Conservation (phyloP, 75 land plant genomes). For the Azolla pinnata region DNA sequence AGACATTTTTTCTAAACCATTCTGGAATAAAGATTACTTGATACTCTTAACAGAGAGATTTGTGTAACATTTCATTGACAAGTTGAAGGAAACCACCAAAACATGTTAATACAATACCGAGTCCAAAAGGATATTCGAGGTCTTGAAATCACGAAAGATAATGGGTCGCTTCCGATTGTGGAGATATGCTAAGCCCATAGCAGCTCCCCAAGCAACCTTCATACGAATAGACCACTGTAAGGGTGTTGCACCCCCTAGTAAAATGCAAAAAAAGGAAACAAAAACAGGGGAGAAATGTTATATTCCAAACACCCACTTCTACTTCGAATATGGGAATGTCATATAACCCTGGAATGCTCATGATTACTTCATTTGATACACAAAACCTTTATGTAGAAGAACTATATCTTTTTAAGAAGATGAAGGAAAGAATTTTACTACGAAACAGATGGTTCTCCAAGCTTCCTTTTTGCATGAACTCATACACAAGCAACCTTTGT, state of each 20-base stretch:
- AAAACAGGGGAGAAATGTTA: too few relatives aligned
- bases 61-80: too few relatives aligned
- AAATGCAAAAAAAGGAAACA: neutral
- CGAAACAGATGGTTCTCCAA: conserved; percentile 53
- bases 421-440: conserved; percentile 23
- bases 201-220: conserved; percentile 1
- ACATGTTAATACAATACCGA: neutral
- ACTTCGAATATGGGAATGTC: too few relatives aligned
- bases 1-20: too few relatives aligned
- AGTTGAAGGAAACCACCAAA: neutral
- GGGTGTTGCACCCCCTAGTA: neutral
- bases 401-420: too few relatives aligned
- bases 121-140: neutral
- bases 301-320: too few relatives aligned
- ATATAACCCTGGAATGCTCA: too few relatives aligned
- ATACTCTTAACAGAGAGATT: too few relatives aligned
- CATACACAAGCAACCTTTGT: conserved; percentile 50
- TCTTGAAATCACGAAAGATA: conserved; percentile 2
- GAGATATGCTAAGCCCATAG: neutral
- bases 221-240: neutral
- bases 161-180: neutral
- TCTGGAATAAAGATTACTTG: too few relatives aligned
- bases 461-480: conserved; percentile 51
- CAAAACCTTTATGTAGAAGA: too few relatives aligned
- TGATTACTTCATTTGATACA: too few relatives aligned